Conservation (phyloP, 2,329 filamentous ascomycete genomes). For the Mariannaea sp. region DNA sequence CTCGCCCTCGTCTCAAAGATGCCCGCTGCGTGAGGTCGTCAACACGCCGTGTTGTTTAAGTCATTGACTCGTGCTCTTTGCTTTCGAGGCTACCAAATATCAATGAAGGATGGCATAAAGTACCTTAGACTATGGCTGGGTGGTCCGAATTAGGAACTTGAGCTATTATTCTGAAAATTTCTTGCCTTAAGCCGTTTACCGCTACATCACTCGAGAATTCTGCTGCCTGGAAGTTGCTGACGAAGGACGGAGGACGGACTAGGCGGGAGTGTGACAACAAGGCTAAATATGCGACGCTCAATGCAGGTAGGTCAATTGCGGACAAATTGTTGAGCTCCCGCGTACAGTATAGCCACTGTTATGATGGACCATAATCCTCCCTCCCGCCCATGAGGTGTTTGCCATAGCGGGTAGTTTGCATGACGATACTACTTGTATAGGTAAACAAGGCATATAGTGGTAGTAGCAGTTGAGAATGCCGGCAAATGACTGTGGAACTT, state of each 20-base stretch:
- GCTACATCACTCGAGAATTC: slow-evolving; percentile 20
- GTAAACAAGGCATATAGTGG: too few species aligned
- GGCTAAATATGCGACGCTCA: slow-evolving; percentile 16
- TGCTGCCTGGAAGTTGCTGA: slow-evolving; percentile 29
- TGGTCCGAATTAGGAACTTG: too few species aligned
- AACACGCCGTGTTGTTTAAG: not conserved
- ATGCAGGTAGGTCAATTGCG: slow-evolving; percentile 19
- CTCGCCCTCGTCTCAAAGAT: not conserved
- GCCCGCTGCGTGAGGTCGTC: not conserved
- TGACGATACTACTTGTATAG: not conserved
- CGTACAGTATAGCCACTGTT: too few species aligned
- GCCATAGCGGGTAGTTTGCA: not conserved
- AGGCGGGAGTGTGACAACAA: not conserved
- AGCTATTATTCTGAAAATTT: not conserved
- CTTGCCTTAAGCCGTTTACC: not conserved
- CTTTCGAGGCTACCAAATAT: not conserved
- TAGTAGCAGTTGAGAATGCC: too few species aligned
- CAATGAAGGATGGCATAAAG: not conserved
- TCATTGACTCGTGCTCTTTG: not conserved
- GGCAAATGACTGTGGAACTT: too few species aligned
- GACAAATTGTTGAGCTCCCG: slow-evolving; percentile 4
- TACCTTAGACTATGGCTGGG: too few species aligned
- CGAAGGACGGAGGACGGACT: slow-evolving; percentile 2
- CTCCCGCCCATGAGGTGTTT: slow-evolving; percentile 1
- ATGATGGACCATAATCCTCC: slow-evolving; percentile 11